Conservation (phyloP, 2,329 filamentous ascomycete genomes). For the Pyricularia sp. region DNA sequence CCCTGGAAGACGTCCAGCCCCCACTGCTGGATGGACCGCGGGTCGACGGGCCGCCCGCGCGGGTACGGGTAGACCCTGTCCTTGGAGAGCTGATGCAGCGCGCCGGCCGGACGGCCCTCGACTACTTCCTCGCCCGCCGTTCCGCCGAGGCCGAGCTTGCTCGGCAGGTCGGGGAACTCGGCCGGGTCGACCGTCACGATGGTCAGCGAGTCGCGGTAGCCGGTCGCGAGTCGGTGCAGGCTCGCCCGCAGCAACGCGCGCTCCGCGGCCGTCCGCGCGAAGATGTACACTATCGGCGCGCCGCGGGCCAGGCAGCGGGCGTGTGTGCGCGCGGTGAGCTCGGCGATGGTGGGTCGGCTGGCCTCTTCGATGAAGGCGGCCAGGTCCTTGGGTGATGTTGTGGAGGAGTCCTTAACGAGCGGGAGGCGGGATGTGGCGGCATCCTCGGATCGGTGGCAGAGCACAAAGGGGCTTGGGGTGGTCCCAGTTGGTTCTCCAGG, state of each 20-base stretch:
- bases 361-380: conserved; percentile 18
- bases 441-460: conserved; percentile 22
- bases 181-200: conserved; percentile 24
- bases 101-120: conserved; percentile 14
- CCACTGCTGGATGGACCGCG: conserved; percentile 23
- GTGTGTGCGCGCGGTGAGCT: conserved; percentile 22
- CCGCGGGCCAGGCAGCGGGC: conserved; percentile 23
- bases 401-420: background rate
- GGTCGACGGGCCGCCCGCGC: conserved; percentile 14
- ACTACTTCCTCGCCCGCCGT: conserved; percentile 4
- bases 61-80: conserved; percentile 25
- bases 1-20: conserved; percentile 27
- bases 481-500: conserved; percentile 10
- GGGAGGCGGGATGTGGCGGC: conserved; percentile 10
- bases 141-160: conserved; percentile 19
- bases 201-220: conserved; percentile 24
- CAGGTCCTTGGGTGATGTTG: conserved; percentile 12
- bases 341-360: conserved; percentile 20
- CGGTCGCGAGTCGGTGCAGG: conserved; percentile 20
- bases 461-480: conserved; percentile 9
- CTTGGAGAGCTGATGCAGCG: conserved; percentile 25
- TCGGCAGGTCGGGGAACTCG: conserved; percentile 24
- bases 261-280: conserved; percentile 19
- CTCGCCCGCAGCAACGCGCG: conserved; percentile 18
- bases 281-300: conserved; percentile 28